Conservation (phyloP, 23 red algal species). For the Agarophyton chilense region DNA sequence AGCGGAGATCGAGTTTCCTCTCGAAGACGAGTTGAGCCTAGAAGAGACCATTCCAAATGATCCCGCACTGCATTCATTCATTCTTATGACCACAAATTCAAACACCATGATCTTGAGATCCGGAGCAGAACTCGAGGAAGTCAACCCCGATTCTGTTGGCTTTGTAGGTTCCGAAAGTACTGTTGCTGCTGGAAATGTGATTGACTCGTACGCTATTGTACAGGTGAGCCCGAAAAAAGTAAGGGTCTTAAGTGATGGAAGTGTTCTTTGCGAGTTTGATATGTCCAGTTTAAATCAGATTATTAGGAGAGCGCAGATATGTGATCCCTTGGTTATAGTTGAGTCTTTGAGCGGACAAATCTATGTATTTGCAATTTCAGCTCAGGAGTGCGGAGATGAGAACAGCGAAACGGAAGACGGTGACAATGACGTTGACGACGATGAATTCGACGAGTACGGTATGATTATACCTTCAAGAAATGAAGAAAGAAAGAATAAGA, state of each 20-base stretch:
- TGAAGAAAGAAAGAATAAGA: background rate
- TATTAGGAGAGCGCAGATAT: constrained; percentile 71
- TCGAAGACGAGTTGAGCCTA: constrained; percentile 41
- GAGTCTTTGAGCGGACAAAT: constrained; percentile 44
- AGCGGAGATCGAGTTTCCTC: constrained; percentile 52
- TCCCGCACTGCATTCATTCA: constrained; percentile 56
- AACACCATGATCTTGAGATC: constrained; percentile 56
- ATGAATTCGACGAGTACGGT: constrained; percentile 69
- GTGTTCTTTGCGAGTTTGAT: constrained; percentile 41
- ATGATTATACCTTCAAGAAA: background rate
- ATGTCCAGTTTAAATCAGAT: constrained; percentile 9
- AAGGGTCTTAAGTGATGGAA: constrained; percentile 63
- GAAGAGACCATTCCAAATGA: constrained; percentile 52
- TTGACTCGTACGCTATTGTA: constrained; percentile 58
- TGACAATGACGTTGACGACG: background rate
- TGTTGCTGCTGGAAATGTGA: constrained; percentile 80
- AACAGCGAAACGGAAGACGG: background rate
- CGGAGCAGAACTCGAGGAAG: constrained; percentile 58
- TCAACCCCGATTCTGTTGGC: constrained; percentile 34
- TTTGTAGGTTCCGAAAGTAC: constrained; percentile 58
- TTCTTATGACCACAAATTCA: constrained; percentile 59
- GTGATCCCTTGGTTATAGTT: constrained; percentile 88
- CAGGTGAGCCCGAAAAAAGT: constrained; percentile 76
- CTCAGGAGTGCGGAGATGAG: constrained; percentile 6
- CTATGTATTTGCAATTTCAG: constrained; percentile 48